Base-by-base conservation (phyloP, 2,329 filamentous ascomycete species). In the Aureobasidium sp. region DNA sequence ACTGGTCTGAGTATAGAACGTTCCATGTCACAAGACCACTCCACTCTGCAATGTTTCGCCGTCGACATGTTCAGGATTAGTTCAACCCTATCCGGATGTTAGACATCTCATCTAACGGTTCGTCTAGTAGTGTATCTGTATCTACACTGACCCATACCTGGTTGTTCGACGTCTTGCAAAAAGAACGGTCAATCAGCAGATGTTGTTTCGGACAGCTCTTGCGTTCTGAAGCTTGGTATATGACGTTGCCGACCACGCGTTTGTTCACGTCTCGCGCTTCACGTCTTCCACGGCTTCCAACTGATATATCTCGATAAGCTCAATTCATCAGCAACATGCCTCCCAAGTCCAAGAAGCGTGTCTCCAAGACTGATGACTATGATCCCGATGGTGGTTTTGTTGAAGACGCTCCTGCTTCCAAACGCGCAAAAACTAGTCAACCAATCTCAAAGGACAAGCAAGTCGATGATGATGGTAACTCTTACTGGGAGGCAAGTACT, bases 401-500 rank as follows among this genome's bases (percentile, higher is more conserved):
- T 4, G 65, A 67, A 42, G 64, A 67, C 54, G 65, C 63, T 7
- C 63, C 63, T 1, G 62, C 61, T 54, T 59, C 49, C 51, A 65
- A 65, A 53, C 62, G 60, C 38, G 14, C 44, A 25, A 63, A 62
- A 45, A 54, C 55, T 6, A 47, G 55, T 21, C 64, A 62, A 53
- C 45, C 52, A 8, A 53, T 40, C 22, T 50, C 54, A 12, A 40
- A 35, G 6, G 56, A 55, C 27, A 57, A 67, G 10, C 61, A 71
- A 39, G 65, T 61, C 6, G 71, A 74, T 40, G 67, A 70, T 2
- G 68, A 75, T 6, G 70, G 69, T 0, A 66, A 70, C 38, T 56
- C 61, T 10, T 76, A 64, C 55, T 68, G 74, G 64, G 63, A 71
- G 59, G 73, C 75, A 45, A 42, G 66, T 62, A 25, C 25, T 29